Conservation (phyloP, 2,329 filamentous ascomycete species). For the Venturia pyrina region DNA sequence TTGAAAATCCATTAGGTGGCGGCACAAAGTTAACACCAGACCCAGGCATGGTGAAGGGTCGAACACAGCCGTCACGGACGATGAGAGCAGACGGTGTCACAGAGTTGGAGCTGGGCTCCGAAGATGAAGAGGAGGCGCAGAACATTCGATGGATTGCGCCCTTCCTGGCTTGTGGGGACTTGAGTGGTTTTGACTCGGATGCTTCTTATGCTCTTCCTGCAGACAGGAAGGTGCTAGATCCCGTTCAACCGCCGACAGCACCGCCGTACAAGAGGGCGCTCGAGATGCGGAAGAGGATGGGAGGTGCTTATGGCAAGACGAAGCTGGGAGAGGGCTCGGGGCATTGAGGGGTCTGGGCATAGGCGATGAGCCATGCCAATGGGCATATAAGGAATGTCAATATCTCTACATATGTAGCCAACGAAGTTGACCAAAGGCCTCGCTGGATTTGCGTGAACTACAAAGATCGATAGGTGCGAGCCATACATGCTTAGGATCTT, state of each 20-base stretch:
- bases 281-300: constrained; percentile 67
- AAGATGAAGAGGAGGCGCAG: constrained; percentile 28
- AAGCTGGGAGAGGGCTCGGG: constrained; percentile 24
- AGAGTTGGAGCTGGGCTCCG: constrained; percentile 25
- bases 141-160: constrained; percentile 71
- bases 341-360: neutral
- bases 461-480: too few species aligned
- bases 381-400: too few species aligned
- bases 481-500: too few species aligned
- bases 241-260: constrained; percentile 88
- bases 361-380: too few species aligned
- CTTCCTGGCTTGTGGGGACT: constrained; percentile 93
- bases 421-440: too few species aligned
- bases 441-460: too few species aligned
- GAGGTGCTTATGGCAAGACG: constrained; percentile 69
- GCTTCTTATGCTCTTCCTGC: constrained; percentile 85
- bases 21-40: constrained; percentile 42
- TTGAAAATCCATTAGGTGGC: constrained; percentile 65
- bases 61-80: constrained; percentile 34
- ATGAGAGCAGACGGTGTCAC: constrained; percentile 18
- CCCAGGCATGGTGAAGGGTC: constrained; percentile 19
- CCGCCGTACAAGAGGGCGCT: constrained; percentile 89
- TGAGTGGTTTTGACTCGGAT: constrained; percentile 91
- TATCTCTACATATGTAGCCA: too few species aligned
- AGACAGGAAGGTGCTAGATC: constrained; percentile 77